A percentile compares a stretch with the other conserved stretches of the same genome.
These are phyloP conservation scores for Arthroderma sp. DNA, from an alignment of 2,329 filamentous ascomycete genomes.

Conservation along the genomic window DNA sequence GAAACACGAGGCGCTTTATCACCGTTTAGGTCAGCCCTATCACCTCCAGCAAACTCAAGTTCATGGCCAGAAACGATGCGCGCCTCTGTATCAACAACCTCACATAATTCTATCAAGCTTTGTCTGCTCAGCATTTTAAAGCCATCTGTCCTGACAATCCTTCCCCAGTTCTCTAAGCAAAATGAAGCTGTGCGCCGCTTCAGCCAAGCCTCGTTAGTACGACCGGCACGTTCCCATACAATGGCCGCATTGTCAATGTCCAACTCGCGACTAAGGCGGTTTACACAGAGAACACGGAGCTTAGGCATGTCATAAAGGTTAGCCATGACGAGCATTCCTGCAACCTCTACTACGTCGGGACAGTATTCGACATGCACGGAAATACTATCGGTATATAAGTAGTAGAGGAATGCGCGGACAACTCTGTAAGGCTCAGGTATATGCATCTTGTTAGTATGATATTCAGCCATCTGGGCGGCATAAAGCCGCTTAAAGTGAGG, in stretches of 20 bases:
- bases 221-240: constrained; percentile 86
- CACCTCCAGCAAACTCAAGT: constrained; percentile 48
- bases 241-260: constrained; percentile 91
- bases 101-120: constrained; percentile 78
- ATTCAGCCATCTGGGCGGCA: constrained; percentile 90
- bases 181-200: constrained; percentile 76
- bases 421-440: constrained; percentile 92
- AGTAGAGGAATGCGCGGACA: constrained; percentile 88
- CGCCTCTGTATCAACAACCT: constrained; percentile 89
- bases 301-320: constrained; percentile 97
- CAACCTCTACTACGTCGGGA: constrained; percentile 63
- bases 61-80: constrained; percentile 81
- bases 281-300: constrained; percentile 78
- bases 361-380: constrained; percentile 44
- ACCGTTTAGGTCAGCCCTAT: constrained; percentile 26
- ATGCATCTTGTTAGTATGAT: constrained; percentile 93
- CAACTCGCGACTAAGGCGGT: constrained; percentile 76
- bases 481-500: constrained; percentile 90
- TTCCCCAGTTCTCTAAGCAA: constrained; percentile 88
- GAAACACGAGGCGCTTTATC: constrained; percentile 19
- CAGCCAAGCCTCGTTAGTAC: constrained; percentile 87
- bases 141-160: constrained; percentile 76
- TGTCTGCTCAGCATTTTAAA: constrained; percentile 69
- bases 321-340: constrained; percentile 89
- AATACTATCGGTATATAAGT: constrained; percentile 93